These are phyloP conservation scores for Trichoderma guizhouense DNA, from an alignment of 2,329 filamentous ascomycete species.

Conservation along the genomic window DNA sequence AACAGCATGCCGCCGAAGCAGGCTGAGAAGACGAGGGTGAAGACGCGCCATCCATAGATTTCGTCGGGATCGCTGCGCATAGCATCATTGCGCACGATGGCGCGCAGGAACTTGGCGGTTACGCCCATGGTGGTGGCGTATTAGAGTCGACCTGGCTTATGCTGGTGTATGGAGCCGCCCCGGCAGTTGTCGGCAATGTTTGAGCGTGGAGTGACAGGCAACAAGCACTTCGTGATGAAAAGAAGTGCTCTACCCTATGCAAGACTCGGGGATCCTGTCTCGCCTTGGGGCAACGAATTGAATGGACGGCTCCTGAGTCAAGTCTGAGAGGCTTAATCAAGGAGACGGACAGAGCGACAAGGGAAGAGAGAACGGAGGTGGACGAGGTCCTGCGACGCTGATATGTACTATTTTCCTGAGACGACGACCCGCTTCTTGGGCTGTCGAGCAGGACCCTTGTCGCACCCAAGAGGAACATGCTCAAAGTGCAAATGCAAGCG, in stretches of 20 bases:
- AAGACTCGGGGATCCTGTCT: background rate
- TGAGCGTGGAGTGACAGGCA: background rate
- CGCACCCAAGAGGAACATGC: background rate
- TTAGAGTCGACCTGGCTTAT: background rate
- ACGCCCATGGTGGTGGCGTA: constrained; percentile 36
- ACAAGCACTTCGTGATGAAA: background rate
- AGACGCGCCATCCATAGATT: constrained; percentile 68
- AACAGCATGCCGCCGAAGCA: constrained; percentile 64
- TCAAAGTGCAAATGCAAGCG: background rate
- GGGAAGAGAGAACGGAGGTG: background rate
- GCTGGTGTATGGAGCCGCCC: background rate
- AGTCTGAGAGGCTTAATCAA: background rate
- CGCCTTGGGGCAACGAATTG: background rate
- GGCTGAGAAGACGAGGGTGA: constrained; percentile 59
- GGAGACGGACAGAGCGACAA: background rate
- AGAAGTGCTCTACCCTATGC: background rate
- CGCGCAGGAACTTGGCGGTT: constrained; percentile 45
- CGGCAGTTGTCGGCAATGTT: background rate
- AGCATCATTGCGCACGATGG: constrained; percentile 65
- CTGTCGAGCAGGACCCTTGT: constrained; percentile 2
- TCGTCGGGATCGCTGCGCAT: constrained; percentile 65
- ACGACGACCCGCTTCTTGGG: background rate
- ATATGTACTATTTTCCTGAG: constrained; percentile 6
- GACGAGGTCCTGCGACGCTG: constrained; percentile 8
- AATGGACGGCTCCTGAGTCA: background rate